These are phyloP conservation scores for Fusarium lateritium DNA, from an alignment of 2,329 filamentous ascomycete genomes.

Conservation along the genomic window DNA sequence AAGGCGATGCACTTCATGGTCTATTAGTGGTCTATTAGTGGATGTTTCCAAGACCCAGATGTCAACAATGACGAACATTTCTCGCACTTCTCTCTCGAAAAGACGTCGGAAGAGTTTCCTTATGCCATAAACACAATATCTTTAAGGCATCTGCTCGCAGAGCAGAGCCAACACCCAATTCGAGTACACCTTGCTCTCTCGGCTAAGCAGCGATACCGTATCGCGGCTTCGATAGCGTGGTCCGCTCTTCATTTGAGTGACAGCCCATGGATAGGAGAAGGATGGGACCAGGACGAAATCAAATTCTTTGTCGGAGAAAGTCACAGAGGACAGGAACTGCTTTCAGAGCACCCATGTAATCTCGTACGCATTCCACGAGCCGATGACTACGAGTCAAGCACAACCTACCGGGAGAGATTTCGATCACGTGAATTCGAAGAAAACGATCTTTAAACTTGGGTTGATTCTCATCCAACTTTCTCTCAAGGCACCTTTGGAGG, in stretches of 20 bases:
- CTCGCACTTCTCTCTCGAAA: not conserved
- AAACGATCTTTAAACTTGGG: not conserved
- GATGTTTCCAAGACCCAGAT: not conserved
- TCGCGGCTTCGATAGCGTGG: not conserved
- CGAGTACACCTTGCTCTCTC: not conserved
- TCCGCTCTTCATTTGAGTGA: not conserved
- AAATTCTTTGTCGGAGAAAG: not conserved
- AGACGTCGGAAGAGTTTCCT: not conserved
- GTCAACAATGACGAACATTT: not conserved
- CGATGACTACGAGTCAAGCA: accelerated
- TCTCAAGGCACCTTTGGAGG: not conserved
- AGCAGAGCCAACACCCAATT: not conserved
- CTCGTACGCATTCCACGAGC: not conserved
- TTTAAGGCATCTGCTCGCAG: not conserved
- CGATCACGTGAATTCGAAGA: not conserved
- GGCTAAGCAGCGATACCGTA: not conserved
- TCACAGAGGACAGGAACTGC: not conserved
- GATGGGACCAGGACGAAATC: not conserved
- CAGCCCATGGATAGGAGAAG: not conserved
- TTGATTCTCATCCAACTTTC: not conserved
- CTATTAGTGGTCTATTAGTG: not conserved
- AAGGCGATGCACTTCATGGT: not conserved
- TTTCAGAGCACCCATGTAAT: not conserved
- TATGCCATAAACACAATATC: not conserved
- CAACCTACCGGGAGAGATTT: not conserved